A percentile compares a stretch with the other conserved stretches of the same genome.
Evolutionary conservation across 106 monocot genomes (phyloP).

Genomic region (Alisma plantagoaquatica): DNA sequence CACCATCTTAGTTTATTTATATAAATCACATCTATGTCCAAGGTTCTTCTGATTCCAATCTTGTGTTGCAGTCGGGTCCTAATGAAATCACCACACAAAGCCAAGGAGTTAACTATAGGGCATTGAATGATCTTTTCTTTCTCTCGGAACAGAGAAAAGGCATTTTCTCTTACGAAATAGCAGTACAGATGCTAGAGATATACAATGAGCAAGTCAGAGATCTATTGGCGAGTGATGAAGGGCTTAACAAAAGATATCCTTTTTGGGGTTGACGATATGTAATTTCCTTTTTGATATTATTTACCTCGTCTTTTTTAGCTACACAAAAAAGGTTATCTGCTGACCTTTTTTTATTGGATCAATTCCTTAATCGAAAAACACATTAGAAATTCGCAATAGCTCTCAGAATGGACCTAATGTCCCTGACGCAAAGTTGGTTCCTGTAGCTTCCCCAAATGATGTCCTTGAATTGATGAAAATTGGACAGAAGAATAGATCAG

Average conservation of each 20-base stretch:
- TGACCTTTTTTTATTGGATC: neutral
- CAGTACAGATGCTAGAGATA: slow-evolving; percentile 98
- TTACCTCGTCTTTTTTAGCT: neutral
- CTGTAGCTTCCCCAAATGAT: slow-evolving; percentile 63
- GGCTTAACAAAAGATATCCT: slow-evolving; percentile 87
- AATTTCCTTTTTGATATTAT: neutral
- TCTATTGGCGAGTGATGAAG: slow-evolving; percentile 78
- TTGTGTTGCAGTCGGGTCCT: slow-evolving; percentile 66
- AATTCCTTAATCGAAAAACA: slow-evolving; percentile 42
- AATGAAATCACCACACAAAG: slow-evolving; percentile 44
- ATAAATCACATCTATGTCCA: neutral
- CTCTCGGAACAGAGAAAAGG: slow-evolving; percentile 75
- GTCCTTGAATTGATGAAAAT: slow-evolving; percentile 91
- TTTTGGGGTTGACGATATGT: slow-evolving; percentile 3
- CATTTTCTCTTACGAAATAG: slow-evolving; percentile 62
- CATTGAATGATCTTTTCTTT: slow-evolving; percentile 72
- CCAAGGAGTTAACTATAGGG: slow-evolving; percentile 87
- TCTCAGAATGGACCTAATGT: slow-evolving; percentile 77
- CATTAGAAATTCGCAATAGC: slow-evolving; percentile 87
- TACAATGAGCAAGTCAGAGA: slow-evolving; percentile 99
- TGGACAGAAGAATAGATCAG: slow-evolving; percentile 77
- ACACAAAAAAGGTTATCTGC: neutral
- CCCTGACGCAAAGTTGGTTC: slow-evolving; percentile 78
- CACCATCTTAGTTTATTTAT: too few relatives aligned
- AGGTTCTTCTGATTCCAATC: neutral